Evolutionary conservation across 768 basidiomycete genomes (phyloP).

Genomic region (Suillus tomentosus): DNA sequence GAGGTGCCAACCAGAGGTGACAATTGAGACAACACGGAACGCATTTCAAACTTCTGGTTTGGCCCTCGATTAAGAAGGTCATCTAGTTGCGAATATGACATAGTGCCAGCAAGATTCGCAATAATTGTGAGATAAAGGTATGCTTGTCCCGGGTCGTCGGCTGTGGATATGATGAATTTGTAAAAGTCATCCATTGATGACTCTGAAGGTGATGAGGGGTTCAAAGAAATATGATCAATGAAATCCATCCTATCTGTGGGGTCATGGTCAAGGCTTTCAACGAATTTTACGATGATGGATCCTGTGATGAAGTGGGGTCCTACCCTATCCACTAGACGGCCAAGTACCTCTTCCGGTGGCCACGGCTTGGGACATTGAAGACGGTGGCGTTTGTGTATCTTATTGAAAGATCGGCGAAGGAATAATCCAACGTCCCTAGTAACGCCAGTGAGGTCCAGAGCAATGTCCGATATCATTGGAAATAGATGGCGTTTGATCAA

Average conservation of each 20-base stretch:
- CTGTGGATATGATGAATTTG: not conserved
- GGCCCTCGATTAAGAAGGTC: not conserved
- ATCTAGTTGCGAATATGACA: not conserved
- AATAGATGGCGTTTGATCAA: not conserved
- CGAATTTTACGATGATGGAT: not conserved
- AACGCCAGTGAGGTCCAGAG: too few species aligned
- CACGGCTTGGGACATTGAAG: conserved; percentile 1
- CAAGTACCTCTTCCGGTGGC: not conserved
- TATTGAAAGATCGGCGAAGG: not conserved
- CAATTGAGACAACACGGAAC: not conserved
- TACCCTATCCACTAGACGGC: not conserved
- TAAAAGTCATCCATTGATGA: not conserved
- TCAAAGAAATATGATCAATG: not conserved
- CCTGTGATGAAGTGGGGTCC: not conserved
- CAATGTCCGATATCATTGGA: not conserved
- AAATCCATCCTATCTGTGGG: conserved; percentile 1
- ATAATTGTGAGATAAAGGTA: conserved; percentile 2
- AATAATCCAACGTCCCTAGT: not conserved
- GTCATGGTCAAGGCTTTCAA: not conserved
- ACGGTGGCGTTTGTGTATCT: not conserved
- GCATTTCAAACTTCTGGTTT: not conserved
- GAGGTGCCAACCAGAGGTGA: not conserved
- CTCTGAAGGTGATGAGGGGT: not conserved
- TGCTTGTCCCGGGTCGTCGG: not conserved
- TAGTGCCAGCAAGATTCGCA: not conserved